Evolutionary conservation across 345 rosid species (phyloP).

Genomic region (Iberis pinnata): DNA sequence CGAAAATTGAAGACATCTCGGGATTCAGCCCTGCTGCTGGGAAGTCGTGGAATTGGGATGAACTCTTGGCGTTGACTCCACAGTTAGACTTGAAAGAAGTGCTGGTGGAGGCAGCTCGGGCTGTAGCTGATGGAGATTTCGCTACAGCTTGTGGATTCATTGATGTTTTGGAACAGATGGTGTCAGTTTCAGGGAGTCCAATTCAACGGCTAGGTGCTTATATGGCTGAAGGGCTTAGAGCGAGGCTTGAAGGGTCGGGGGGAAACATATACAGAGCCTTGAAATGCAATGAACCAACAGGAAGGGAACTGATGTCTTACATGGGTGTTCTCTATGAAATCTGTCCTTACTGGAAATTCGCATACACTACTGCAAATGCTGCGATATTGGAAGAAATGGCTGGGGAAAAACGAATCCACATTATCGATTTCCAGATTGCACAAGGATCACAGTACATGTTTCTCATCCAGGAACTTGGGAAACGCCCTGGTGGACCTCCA

Average conservation of each 20-base stretch:
- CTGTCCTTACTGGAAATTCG: slow-evolving; percentile 93
- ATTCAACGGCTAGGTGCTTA: slow-evolving; percentile 78
- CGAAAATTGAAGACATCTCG: slow-evolving; percentile 41
- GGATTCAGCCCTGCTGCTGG: slow-evolving; percentile 31
- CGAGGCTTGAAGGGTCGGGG: slow-evolving; percentile 81
- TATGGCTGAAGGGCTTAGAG: slow-evolving; percentile 89
- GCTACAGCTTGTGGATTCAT: slow-evolving; percentile 49
- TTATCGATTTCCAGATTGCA: slow-evolving; percentile 83
- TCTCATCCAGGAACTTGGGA: slow-evolving; percentile 52
- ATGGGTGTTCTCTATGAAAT: slow-evolving; percentile 64
- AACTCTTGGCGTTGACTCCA: slow-evolving; percentile 47
- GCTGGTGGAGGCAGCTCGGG: slow-evolving; percentile 60
- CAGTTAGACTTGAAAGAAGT: slow-evolving; percentile 50
- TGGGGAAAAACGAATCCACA: slow-evolving; percentile 62
- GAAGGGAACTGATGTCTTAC: slow-evolving; percentile 89
- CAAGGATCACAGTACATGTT: slow-evolving; percentile 76
- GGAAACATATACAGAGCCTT: slow-evolving; percentile 75
- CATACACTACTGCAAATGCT: slow-evolving; percentile 69
- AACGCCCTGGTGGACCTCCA: slow-evolving; percentile 67
- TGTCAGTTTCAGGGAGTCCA: slow-evolving; percentile 81
- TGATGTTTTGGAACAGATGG: slow-evolving; percentile 71
- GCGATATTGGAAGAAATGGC: slow-evolving; percentile 56
- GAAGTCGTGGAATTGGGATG: slow-evolving; percentile 41
- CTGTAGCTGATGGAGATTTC: slow-evolving; percentile 43
- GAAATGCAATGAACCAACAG: slow-evolving; percentile 72